Evolutionary conservation across 495 filamentous ascomycete species (phyloP), one percentile per base, ranked within the genome.

Genomic region (Lophiotrema nucula): DNA sequence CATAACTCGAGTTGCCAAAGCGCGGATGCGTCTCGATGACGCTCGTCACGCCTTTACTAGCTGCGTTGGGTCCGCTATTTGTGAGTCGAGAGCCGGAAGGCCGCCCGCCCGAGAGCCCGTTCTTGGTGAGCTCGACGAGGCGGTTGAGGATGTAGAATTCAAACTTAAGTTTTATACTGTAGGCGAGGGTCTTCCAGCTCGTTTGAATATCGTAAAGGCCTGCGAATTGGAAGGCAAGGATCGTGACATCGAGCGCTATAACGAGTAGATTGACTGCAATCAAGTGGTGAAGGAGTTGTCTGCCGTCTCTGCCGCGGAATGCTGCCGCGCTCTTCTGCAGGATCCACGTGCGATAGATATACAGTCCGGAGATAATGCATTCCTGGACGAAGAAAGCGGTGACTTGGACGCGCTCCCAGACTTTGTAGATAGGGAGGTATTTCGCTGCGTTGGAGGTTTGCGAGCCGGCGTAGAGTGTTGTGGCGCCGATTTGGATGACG

Each of bases 151-250:
- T 51, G 18, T 16, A 6, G 49, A 66, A 66, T 35, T 66, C 64
- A 15, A 66, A 24, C 25, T 62, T 62, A 2, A 66, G 60, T 42
- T 66, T 66, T 4, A 59, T 38, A 37, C 53, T 55, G 45, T 66
- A 66, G 24, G 56, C 47, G 26, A 52, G 12, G 0, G 59, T 26
- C 25, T 66, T 66, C n/a, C 18, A 63, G 5, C 22, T 38, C 6
- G 38, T 47, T 22, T 66, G 47, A 19, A 63, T 38, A 4, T 28
- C 50, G 23, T 49, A 63, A 2, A 44, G 26, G 3, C 47, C 53
- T 11, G 41, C 41, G 31, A 47, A 66, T 35, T 66, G 33, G 15
- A 62, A 4, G 3, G 45, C 53, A 2, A 66, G 60, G 10, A 63
- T 24, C 4, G 53, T 46, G 16, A 62, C 24, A 33, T 66, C 64